Evolutionary conservation across 2,329 filamentous ascomycete genomes (phyloP), one percentile per base, ranked within the genome.

Genomic region (Dactylellina parvicollis): DNA sequence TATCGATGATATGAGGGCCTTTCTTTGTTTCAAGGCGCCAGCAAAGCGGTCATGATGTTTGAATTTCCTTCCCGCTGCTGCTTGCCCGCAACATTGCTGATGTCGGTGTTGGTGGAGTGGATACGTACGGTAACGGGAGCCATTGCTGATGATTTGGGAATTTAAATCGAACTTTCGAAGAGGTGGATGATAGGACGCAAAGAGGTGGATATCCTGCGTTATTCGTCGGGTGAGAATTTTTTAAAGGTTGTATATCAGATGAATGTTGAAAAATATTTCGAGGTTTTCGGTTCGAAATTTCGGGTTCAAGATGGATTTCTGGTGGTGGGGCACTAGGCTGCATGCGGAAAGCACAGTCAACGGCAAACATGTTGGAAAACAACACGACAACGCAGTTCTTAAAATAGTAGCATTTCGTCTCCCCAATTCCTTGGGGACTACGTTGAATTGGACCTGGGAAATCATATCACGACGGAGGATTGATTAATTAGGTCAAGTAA

Each of bases 21-120:
- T 50, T 26, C 16, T 24, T 60, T 60, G 12, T 20, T 14, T 36
- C n/a, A 34, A 61, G 59, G 69, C 69, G 55, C 73, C 76, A 76
- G 73, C 75, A 75, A 76, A 76, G 73, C 75, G 67, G 64, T 79
- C 79, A 85, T 84, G 83, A 84, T 22, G 28, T 14, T 38, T n/a
- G 46, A 79, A 82, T 81, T 80, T 78, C 79, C 77, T 77, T 56
- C 30, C 60, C 69, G 56, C 67, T 46, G 49, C 47, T 55, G 49
- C 47, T 46, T 56, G 52, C 20, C 10, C n/a, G n/a, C n/a, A n/a
- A n/a, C 34, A 38, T 38, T 5, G 34, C 34, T 5, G 3, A 7
- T 28, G 32, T 36, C 22, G 24, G 18, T 34, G 22, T 7, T 30
- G 49, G 18, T 18, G 14, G 44, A 36, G 22, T 22, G 28, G 46